Evolutionary conservation across 1,139 yeast species (phyloP).

Genomic region (Blastobotrys apis): DNA sequence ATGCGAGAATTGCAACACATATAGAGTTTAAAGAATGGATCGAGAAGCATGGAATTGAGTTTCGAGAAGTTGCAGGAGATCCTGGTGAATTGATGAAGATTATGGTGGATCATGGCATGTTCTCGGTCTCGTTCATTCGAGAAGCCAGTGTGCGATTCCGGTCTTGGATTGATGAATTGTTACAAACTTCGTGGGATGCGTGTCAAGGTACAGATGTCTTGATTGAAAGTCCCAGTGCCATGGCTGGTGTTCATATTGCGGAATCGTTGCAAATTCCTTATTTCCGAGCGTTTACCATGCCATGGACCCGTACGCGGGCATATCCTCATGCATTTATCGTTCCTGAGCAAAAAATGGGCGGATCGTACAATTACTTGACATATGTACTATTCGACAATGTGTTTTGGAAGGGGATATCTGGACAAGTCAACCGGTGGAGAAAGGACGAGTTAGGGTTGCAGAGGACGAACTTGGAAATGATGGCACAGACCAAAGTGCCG

Average conservation of each 20-base stretch:
- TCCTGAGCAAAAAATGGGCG: conserved; percentile 90
- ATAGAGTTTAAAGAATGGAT: conserved; percentile 76
- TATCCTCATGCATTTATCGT: conserved; percentile 96
- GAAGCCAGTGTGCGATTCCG: conserved; percentile 78
- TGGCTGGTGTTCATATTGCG: conserved; percentile 94
- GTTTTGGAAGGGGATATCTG: conserved; percentile 90
- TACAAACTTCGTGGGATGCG: conserved; percentile 73
- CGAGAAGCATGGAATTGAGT: conserved; percentile 57
- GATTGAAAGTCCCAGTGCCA: conserved; percentile 91
- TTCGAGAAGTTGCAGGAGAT: conserved; percentile 80
- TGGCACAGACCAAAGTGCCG: conserved; percentile 80
- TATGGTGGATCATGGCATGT: conserved; percentile 86
- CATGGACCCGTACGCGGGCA: conserved; percentile 94
- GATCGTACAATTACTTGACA: conserved; percentile 85
- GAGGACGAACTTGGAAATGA: conserved; percentile 60
- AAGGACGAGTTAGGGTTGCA: conserved; percentile 58
- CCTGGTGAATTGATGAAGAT: conserved; percentile 89
- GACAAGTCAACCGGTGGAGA: conserved; percentile 87
- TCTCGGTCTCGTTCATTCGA: conserved; percentile 75
- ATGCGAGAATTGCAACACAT: conserved; percentile 82
- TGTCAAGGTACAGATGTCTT: conserved; percentile 80
- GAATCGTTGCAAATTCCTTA: conserved; percentile 87
- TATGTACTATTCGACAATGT: conserved; percentile 89
- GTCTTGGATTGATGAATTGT: conserved; percentile 73
- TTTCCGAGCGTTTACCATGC: conserved; percentile 95